Evolutionary conservation across 768 basidiomycete genomes (phyloP), one percentile per base, ranked within the genome.

Genomic region (Phanerochaete sordida): DNA sequence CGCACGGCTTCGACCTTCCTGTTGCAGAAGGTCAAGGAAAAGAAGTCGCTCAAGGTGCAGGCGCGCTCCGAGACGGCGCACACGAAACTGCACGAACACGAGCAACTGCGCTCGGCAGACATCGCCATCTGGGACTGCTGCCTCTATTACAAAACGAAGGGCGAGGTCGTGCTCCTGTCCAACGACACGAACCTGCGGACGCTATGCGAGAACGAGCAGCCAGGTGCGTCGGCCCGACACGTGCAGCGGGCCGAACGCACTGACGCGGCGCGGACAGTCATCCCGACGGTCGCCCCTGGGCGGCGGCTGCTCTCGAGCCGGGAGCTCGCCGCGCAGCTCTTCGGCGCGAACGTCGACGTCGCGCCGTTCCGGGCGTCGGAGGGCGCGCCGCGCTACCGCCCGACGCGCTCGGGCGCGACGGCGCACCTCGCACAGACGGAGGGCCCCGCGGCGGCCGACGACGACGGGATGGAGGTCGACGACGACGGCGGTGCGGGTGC

Each of bases 91-190:
- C 31, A 51, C 13, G 63, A 66, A 37, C 56, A 60, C n/a, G 56
- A 62, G 27, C 37, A 13, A 2, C n/a, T 57, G 33, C 64, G 68
- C 48, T 55, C 57, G 56, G 91, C 91, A 65, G 91, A 94, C 66
- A 77, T 78, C 54, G 72, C 88, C 39, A 91, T 94, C 65, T 72
- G 88, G 55, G 92, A 93, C 69, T 93, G 91, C 65, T 88, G 86
- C 66, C 74, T 78, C 64, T 88, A 85, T 70, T 90, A 87, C 62
- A 56, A 61, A 49, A 70, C 66, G 56, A 71, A 64, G 39, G 76
- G 73, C 26, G 72, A 86, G n/a, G 74, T 81, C 55, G 64, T 91
- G 43, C 56, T 70, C 46, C 85, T 86, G 69, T 90, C 84, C 58
- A 82, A 78, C 49, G 91, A 93, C 72, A 85, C 81, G 49, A 87